Base-by-base conservation (phyloP, 805 yeast species). In the Barnettozyma wickerhamii region DNA sequence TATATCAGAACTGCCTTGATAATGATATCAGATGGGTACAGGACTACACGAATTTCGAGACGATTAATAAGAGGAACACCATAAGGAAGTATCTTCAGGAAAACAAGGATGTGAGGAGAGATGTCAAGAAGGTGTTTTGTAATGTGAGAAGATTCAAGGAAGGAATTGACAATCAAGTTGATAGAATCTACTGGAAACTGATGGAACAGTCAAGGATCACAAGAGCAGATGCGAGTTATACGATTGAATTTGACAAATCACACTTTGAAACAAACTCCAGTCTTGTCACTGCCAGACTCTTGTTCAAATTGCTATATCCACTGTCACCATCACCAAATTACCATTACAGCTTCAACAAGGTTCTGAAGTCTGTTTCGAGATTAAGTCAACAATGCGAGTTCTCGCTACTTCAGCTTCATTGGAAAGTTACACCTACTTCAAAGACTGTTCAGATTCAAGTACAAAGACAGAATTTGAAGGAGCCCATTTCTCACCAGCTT, bases 21-120 rank as follows among this genome's bases (percentile, higher is more conserved):
- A 55, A 67, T 17, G 40, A 49, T 1, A 47, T 84, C 0, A 36
- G 45, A 0, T 85, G 93, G 91, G 77, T 80, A 53, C 90, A 84
- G 51, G 95, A 86, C 51, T 53, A 62, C 3, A 78, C 91, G 0
- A 86, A 86, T 48, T 51, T 53, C 3, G 61, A 69, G 2, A 50
- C 53, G 9, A 65, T 80, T 33, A 84, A 91, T 0, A 50, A 62
- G 28, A 64, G 95, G 37, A 85, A 85, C 50, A 60, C 69, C 14
- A 63, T 77, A 3, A 64, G 93, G 29, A 59, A 62, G 30, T 47
- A 49, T 23, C 34, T 58, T 23, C 43, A 42, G 26, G 45, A 53
- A 5, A 30, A 46, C 32, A 19, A 47, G 12, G 37, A 42, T 5
- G 54, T 26, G 5, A 45, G 15, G 33, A 36, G 30, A 35, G 56